A percentile compares a stretch with the other conserved stretches of the same genome.
Evolutionary conservation across 768 basidiomycete species (phyloP).

Genomic region (Panaeolus papilionaceus): DNA sequence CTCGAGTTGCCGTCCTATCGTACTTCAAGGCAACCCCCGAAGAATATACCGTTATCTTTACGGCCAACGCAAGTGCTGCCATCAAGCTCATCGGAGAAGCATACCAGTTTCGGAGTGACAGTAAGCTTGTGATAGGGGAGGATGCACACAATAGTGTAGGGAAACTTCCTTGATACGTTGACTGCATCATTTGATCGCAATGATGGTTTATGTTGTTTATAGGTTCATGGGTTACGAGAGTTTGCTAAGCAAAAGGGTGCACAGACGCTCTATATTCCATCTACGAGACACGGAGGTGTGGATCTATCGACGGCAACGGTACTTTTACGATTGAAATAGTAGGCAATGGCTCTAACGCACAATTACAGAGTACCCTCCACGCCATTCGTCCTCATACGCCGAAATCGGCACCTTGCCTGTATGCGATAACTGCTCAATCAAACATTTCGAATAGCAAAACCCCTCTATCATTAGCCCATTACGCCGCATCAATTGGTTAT

Average conservation of each 20-base stretch:
- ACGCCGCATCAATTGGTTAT: slow-evolving; percentile 75
- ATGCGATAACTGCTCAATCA: slow-evolving; percentile 81
- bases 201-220: background rate
- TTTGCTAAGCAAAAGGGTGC: slow-evolving; percentile 66
- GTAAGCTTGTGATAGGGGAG: slow-evolving; percentile 68
- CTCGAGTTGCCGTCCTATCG: slow-evolving; percentile 72
- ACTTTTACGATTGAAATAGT: slow-evolving; percentile 32
- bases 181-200: background rate
- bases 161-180: too few relatives aligned
- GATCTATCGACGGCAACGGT: slow-evolving; percentile 67
- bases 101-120: slow-evolving; percentile 67
- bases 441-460: slow-evolving; percentile 83
- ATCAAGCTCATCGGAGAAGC: slow-evolving; percentile 85
- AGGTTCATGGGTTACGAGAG: slow-evolving; percentile 78
- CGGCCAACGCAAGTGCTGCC: slow-evolving; percentile 79
- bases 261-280: slow-evolving; percentile 67
- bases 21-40: slow-evolving; percentile 76
- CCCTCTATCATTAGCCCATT: slow-evolving; percentile 64
- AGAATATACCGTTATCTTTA: slow-evolving; percentile 84
- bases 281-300: slow-evolving; percentile 69
- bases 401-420: slow-evolving; percentile 55
- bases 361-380: slow-evolving; percentile 55
- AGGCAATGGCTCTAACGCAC: background rate
- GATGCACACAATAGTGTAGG: slow-evolving; percentile 84
- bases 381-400: slow-evolving; percentile 51